Percentiles rank a stretch among this genome's conserved stretches.
These are phyloP conservation scores for Carex arenaria DNA, from an alignment of 202 grass and related monocot genomes.

Conservation along the genomic window DNA sequence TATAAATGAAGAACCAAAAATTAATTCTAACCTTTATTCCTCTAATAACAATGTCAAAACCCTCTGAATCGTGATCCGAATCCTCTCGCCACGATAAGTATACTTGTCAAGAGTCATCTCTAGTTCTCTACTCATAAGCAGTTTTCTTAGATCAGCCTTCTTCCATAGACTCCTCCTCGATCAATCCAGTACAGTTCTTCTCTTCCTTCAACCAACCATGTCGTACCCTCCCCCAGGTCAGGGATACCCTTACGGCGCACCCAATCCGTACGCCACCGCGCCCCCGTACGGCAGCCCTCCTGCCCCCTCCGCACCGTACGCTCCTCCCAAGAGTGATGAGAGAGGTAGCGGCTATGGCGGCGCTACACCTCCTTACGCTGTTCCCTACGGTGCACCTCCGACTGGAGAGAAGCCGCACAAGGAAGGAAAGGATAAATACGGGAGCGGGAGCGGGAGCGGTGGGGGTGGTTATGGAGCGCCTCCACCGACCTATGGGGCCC, in stretches of 20 bases:
- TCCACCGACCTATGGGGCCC: conserved; percentile 6
- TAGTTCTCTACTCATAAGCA: too few relatives aligned
- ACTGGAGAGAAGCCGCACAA: conserved; percentile 31
- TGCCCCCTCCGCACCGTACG: conserved; percentile 9
- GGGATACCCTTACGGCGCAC: conserved; percentile 23
- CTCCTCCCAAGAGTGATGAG: neutral
- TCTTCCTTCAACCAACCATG: conserved; percentile 23
- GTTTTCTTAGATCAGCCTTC: neutral
- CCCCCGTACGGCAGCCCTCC: neutral
- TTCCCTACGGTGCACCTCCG: conserved; percentile 10
- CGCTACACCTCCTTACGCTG: conserved; percentile 2
- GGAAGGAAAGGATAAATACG: conserved; percentile 39
- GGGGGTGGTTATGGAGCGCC: conserved; percentile 4
- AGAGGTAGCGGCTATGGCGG: conserved; percentile 12
- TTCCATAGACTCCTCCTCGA: neutral
- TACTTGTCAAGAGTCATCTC: neutral
- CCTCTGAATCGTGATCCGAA: neutral
- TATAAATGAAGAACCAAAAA: neutral
- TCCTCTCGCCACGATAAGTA: neutral
- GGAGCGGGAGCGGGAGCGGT: neutral
- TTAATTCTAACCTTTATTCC: neutral
- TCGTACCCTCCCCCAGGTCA: conserved; percentile 57
- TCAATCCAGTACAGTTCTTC: neutral
- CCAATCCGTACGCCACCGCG: neutral
- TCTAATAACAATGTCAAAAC: neutral